Evolutionary conservation across 106 monocot species (phyloP).

Genomic region (Dendrobium nobile): DNA sequence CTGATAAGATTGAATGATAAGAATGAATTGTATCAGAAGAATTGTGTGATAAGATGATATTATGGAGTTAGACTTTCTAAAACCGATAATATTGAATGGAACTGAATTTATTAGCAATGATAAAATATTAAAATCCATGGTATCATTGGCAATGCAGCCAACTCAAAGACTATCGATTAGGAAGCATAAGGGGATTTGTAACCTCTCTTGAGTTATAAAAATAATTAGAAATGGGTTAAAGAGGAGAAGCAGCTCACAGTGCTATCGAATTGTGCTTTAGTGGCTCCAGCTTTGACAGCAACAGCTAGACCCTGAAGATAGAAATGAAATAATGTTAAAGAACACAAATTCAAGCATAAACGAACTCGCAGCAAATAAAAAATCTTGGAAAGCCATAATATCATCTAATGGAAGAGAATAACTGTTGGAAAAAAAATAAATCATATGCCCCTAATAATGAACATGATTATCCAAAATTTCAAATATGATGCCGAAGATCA

Average conservation of each 20-base stretch:
- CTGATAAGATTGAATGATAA: no score
- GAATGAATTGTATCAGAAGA: no score
- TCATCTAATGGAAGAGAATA: neutral
- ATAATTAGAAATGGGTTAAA: neutral
- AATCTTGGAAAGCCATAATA: neutral
- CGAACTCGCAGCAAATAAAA: neutral
- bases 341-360: neutral
- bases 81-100: no score
- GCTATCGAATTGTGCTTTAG: conserved; percentile 92
- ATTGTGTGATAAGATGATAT: no score
- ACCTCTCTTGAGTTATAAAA: no score
- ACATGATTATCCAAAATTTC: neutral
- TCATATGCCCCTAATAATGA: neutral
- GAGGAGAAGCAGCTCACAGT: conserved; percentile 44
- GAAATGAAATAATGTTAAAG: conserved; percentile 11
- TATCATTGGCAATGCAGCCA: no score
- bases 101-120: no score
- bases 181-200: no score
- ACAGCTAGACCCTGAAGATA: conserved; percentile 75
- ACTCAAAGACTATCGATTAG: no score
- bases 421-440: neutral
- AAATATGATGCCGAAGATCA: neutral
- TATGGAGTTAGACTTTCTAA: no score
- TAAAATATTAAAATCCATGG: no score
- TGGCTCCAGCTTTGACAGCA: conserved; percentile 94